phyloP scores from a whole-genome alignment of 345 rosid genomes.

The Hibiscus mutabilis region DNA sequence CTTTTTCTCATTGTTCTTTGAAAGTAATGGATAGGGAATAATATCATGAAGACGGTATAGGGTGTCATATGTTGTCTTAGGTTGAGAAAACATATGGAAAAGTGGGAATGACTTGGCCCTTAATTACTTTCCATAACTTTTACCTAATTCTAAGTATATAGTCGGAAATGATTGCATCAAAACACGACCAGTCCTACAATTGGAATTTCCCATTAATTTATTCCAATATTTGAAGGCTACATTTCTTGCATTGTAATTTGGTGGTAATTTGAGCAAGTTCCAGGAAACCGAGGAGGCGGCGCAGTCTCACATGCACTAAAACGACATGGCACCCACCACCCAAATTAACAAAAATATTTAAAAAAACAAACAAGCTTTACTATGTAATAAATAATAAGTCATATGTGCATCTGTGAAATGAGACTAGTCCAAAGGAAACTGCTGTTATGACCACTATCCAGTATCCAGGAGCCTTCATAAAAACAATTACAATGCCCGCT shows the following conservation, averaged over 20 bases:
- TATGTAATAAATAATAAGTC: background rate
- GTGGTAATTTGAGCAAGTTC: background rate
- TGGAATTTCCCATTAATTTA: background rate
- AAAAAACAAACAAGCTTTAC: background rate
- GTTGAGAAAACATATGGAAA: background rate
- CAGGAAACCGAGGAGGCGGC: background rate
- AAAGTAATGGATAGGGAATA: too few species aligned
- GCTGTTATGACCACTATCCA: background rate
- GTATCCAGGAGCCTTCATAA: background rate
- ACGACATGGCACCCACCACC: background rate
- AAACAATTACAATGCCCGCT: background rate
- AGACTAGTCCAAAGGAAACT: background rate
- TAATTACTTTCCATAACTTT: background rate
- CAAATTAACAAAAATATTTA: background rate
- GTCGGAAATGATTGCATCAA: background rate
- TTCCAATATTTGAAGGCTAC: background rate
- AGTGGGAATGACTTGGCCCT: background rate
- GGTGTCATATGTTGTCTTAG: background rate
- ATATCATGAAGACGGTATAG: too few species aligned
- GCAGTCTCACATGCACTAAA: background rate
- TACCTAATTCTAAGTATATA: background rate
- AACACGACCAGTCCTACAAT: background rate
- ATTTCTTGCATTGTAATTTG: background rate
- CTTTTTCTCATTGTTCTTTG: too few species aligned
- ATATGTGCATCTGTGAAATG: background rate